These are phyloP conservation scores for Globisporangium solare DNA, from an alignment of 352 stramenopile species.

Conservation along the genomic window DNA sequence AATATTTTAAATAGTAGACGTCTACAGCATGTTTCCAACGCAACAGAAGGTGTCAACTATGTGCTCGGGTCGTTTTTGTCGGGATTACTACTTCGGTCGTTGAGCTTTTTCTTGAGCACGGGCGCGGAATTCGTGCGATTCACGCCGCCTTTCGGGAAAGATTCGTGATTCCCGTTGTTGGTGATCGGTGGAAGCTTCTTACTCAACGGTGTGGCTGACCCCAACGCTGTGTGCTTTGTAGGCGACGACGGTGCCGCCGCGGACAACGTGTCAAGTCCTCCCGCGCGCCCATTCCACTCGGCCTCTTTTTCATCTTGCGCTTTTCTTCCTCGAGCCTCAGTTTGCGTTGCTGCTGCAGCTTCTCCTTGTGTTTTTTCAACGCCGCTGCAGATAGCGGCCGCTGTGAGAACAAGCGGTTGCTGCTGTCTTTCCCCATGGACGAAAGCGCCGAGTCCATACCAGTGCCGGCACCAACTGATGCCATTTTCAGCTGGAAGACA, in stretches of 20 bases:
- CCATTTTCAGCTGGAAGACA: conserved; percentile 59
- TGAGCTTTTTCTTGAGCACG: conserved; percentile 51
- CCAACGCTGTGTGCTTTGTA: not conserved
- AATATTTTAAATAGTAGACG: not conserved
- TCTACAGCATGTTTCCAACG: not conserved
- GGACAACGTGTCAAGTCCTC: conserved; percentile 52
- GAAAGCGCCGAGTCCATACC: conserved; percentile 20
- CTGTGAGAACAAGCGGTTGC: conserved; percentile 53
- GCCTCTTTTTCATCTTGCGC: conserved; percentile 58
- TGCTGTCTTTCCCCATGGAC: conserved; percentile 49
- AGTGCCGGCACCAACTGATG: conserved; percentile 16
- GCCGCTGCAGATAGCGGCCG: conserved; percentile 51
- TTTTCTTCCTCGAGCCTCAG: conserved; percentile 63
- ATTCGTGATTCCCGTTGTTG: conserved; percentile 5
- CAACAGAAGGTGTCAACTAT: not conserved
- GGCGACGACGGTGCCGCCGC: not conserved
- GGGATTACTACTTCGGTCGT: conserved; percentile 11
- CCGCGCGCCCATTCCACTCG: conserved; percentile 71
- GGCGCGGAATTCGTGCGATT: conserved; percentile 61
- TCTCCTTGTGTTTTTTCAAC: conserved; percentile 76
- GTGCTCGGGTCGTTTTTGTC: not conserved
- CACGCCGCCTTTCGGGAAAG: conserved; percentile 19
- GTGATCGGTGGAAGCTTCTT: conserved; percentile 73
- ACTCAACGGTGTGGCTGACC: conserved; percentile 11
- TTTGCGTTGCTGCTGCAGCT: conserved; percentile 49